Evolutionary conservation across 1,284 basidiomycete species (phyloP).

Genomic region (Schizophyllum commune): DNA sequence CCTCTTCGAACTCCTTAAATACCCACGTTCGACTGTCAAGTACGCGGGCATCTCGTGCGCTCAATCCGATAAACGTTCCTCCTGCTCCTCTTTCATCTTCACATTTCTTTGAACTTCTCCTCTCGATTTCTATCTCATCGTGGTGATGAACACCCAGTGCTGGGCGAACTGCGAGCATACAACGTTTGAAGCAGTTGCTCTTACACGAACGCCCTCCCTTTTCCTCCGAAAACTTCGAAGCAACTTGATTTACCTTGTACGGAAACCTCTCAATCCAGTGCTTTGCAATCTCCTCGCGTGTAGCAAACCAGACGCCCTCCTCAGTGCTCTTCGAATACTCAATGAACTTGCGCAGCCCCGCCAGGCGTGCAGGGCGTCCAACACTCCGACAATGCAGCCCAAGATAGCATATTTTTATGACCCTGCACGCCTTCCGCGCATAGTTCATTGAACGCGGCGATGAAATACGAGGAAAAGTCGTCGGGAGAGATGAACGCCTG

Average conservation of each 20-base stretch:
- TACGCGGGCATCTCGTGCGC: too few species aligned
- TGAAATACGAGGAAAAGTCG: slow-evolving; percentile 7
- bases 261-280: slow-evolving; percentile 10
- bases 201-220: too few species aligned
- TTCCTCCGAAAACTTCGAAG: not conserved
- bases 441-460: slow-evolving; percentile 8
- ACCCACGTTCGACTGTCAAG: too few species aligned
- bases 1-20: too few species aligned
- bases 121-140: too few species aligned
- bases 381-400: slow-evolving; percentile 9
- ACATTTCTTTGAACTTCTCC: too few species aligned
- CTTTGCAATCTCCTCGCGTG: slow-evolving; percentile 8
- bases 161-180: too few species aligned
- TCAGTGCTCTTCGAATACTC: slow-evolving; percentile 9
- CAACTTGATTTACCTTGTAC: not conserved
- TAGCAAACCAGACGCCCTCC: slow-evolving; percentile 9
- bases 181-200: too few species aligned
- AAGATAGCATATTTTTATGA: slow-evolving; percentile 10
- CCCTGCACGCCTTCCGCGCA: slow-evolving; percentile 7
- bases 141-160: too few species aligned
- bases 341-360: slow-evolving; percentile 8
- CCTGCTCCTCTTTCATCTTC: too few species aligned
- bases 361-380: slow-evolving; percentile 7
- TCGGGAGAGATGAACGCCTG: slow-evolving; percentile 8
- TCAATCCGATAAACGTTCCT: too few species aligned